Conservation (phyloP, 768 basidiomycete species). For the Boletus reticulatus region DNA sequence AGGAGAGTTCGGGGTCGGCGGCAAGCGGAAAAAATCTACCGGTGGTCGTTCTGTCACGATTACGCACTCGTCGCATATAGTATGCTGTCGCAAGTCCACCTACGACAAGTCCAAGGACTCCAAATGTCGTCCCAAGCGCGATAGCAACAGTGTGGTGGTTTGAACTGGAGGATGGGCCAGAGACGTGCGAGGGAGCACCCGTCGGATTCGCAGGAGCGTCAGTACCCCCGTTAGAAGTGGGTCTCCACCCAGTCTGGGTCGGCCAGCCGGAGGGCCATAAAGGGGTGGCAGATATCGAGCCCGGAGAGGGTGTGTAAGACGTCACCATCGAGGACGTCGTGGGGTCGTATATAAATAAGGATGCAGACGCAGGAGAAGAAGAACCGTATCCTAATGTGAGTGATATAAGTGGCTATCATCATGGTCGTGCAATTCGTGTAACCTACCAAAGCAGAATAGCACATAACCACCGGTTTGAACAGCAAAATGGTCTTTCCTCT, state of each 20-base stretch:
- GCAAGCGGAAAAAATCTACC: conserved; percentile 20
- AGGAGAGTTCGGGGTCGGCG: conserved; percentile 16
- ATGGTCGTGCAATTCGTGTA: not conserved
- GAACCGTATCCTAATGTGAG: conserved; percentile 26
- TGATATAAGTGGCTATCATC: conserved; percentile 15
- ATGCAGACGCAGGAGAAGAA: conserved; percentile 44
- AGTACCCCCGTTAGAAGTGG: conserved; percentile 9
- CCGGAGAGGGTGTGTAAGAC: conserved; percentile 34
- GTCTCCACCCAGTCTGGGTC: conserved; percentile 29
- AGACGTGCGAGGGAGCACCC: conserved; percentile 14
- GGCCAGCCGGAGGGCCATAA: conserved; percentile 32
- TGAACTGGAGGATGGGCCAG: conserved; percentile 15
- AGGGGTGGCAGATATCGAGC: conserved; percentile 27
- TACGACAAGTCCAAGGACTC: conserved; percentile 52
- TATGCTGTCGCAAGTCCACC: conserved; percentile 40
- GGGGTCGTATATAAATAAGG: conserved; percentile 52
- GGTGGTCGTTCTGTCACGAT: not conserved
- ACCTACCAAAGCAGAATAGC: conserved; percentile 77
- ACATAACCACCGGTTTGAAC: conserved; percentile 57
- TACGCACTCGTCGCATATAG: conserved; percentile 40
- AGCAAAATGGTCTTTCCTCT: conserved; percentile 74
- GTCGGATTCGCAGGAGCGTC: conserved; percentile 3
- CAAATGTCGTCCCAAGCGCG: conserved; percentile 61
- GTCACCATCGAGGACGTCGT: conserved; percentile 39
- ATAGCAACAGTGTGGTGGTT: conserved; percentile 42